Conservation (phyloP, 2,329 filamentous ascomycete genomes). For the Fusarium subtropicale region DNA sequence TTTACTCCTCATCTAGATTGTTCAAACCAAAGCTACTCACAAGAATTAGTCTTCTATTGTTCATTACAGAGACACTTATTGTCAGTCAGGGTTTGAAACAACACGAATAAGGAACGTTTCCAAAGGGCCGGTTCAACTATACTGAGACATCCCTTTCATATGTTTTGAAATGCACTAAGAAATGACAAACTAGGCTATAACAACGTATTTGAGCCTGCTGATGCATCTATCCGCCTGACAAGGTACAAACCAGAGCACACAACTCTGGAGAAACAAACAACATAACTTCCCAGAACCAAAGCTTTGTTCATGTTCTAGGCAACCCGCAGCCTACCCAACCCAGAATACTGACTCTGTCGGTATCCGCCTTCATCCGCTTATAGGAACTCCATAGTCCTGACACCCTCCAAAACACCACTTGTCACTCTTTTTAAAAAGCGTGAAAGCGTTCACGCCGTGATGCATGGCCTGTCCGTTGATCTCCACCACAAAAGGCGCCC, state of each 20-base stretch:
- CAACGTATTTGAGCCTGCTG: not conserved
- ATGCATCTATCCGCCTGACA: not conserved
- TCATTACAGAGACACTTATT: not conserved
- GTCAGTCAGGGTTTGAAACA: too few relatives aligned
- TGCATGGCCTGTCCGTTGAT: conserved; percentile 7
- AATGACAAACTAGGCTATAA: not conserved
- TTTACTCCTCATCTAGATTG: not conserved
- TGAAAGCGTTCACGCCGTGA: conserved; percentile 12
- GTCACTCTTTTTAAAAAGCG: not conserved
- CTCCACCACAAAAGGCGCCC: conserved; percentile 29
- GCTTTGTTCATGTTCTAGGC: not conserved
- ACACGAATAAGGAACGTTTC: not conserved
- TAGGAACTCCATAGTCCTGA: conserved; percentile 10
- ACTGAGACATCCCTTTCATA: not conserved
- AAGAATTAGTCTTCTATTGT: not conserved
- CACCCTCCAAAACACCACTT: conserved; percentile 21
- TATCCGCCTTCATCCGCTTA: not conserved
- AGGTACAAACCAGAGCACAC: not conserved
- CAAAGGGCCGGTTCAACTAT: not conserved
- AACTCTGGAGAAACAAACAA: not conserved
- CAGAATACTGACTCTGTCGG: not conserved
- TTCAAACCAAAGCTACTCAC: not conserved
- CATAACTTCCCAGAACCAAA: not conserved
- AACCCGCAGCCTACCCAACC: not conserved
- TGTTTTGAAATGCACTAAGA: not conserved